These are phyloP conservation scores for Aurinia saxatilis DNA, from an alignment of 345 rosid genomes.

Conservation along the genomic window DNA sequence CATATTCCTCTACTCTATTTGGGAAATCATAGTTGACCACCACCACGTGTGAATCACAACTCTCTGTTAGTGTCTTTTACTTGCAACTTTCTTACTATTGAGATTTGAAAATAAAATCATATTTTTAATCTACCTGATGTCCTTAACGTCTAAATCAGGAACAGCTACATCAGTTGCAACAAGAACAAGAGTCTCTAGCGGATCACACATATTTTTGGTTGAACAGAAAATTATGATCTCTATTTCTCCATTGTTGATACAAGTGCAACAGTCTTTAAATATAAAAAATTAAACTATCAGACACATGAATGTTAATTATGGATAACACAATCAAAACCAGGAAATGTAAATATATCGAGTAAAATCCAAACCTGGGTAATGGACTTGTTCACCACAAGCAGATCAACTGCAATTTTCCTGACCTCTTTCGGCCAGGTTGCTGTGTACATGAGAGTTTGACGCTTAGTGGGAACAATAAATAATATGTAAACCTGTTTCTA, in stretches of 20 bases:
- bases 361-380: constrained; percentile 77
- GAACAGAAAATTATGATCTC: constrained; percentile 73
- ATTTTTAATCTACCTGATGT: constrained; percentile 62
- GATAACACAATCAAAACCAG: not conserved
- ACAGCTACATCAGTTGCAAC: constrained; percentile 96
- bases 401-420: constrained; percentile 90
- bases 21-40: constrained; percentile 96
- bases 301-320: not conserved
- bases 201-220: constrained; percentile 86
- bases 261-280: constrained; percentile 60
- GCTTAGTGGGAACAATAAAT: constrained; percentile 85
- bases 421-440: constrained; percentile 99
- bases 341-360: too few relatives aligned
- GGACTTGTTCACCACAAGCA: constrained; percentile 92
- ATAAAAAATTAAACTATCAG: not conserved
- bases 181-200: constrained; percentile 70
- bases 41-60: constrained; percentile 54
- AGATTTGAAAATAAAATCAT: not conserved
- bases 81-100: not conserved
- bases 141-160: constrained; percentile 84
- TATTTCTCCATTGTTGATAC: constrained; percentile 67
- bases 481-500: constrained; percentile 85
- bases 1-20: constrained; percentile 92
- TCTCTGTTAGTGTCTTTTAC: not conserved
- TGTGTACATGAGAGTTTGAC: constrained; percentile 96